A percentile compares a stretch with the other conserved stretches of the same genome.
These are phyloP conservation scores for Trichomonas gallinae DNA, from an alignment of 208 protist species.

Conservation along the genomic window DNA sequence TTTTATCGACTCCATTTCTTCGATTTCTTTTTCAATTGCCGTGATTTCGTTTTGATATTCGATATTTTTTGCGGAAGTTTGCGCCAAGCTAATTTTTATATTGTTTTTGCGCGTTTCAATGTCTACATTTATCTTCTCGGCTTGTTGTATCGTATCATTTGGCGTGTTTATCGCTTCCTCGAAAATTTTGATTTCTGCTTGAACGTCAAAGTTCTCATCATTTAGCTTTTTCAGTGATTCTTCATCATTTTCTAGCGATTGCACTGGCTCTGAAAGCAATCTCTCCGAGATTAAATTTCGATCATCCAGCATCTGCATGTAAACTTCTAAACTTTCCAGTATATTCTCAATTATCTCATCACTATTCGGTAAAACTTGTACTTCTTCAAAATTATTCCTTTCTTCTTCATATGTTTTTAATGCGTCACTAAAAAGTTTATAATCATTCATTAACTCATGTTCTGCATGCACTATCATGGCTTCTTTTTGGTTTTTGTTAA, in stretches of 20 bases:
- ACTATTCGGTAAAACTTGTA: not conserved
- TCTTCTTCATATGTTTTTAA: not conserved
- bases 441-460: not conserved
- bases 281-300: not conserved
- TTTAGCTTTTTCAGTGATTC: not conserved
- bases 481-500: not conserved
- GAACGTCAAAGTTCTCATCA: not conserved
- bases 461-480: not conserved
- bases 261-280: not conserved
- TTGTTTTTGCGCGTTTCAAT: not conserved
- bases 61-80: not conserved
- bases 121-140: not conserved
- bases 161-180: not conserved
- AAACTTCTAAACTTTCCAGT: not conserved
- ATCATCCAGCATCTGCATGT: not conserved
- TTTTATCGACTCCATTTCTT: not conserved
- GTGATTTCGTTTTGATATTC: not conserved
- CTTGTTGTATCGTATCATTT: not conserved
- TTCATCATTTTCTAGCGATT: not conserved
- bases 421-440: not conserved
- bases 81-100: not conserved
- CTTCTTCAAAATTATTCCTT: not conserved
- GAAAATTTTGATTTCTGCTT: not conserved
- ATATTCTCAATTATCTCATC: not conserved
- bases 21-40: not conserved